Evolutionary conservation across 441 rosid species (phyloP).

Genomic region (Populus tomentosa): DNA sequence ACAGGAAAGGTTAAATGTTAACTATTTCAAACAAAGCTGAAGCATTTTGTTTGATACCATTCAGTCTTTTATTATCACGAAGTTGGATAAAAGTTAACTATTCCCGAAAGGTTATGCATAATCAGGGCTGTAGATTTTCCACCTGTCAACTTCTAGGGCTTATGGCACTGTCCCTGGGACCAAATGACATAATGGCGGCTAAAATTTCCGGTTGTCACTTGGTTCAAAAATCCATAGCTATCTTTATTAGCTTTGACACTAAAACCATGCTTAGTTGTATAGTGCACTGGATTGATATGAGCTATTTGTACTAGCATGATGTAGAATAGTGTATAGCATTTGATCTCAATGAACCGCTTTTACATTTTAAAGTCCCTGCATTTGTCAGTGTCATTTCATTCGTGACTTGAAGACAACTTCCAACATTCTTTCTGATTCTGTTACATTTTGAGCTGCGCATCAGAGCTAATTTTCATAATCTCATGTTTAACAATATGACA

Average conservation of each 20-base stretch:
- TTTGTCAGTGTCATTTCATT: neutral
- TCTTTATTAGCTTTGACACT: neutral
- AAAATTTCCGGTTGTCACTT: neutral
- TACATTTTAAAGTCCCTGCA: neutral
- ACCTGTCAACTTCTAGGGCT: neutral
- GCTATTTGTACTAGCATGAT: neutral
- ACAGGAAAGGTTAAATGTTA: neutral
- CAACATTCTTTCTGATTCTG: neutral
- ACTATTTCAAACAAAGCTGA: no score
- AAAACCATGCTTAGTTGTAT: neutral
- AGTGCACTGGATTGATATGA: neutral
- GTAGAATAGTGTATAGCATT: neutral
- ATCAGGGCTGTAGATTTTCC: neutral
- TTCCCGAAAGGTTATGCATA: neutral
- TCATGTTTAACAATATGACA: neutral
- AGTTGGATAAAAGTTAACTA: neutral
- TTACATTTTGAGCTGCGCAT: neutral
- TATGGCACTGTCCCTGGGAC: neutral
- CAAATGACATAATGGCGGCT: neutral
- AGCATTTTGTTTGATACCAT: neutral
- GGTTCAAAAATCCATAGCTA: neutral
- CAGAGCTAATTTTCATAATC: slow-evolving; percentile 2
- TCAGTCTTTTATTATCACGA: neutral
- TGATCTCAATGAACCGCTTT: neutral
- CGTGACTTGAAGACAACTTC: neutral